Evolutionary conservation across 805 yeast species (phyloP), one percentile per base, ranked within the genome.

Genomic region (Jamesozyma hellenica): DNA sequence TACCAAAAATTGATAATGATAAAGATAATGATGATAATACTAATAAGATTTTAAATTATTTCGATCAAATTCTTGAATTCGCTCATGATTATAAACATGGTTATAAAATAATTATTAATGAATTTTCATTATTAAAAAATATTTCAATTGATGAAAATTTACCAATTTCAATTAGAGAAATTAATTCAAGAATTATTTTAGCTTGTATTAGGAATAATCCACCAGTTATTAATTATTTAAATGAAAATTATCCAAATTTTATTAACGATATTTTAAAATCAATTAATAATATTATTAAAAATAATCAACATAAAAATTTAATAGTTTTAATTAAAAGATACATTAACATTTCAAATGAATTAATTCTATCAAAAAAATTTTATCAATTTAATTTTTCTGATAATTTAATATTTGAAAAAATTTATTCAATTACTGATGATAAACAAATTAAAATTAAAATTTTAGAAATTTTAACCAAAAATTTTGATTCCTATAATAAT

Each of bases 201-300:
- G 69, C 84, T 4, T 60, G 88, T 4, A 58, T 86, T 34, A 69
- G 95, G 50, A 86, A 86, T 55, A 87, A 87, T 53, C 77, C 75
- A 2, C 72, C 71, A 2, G 86, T 87, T 0, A 46, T 70, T 2
- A 57, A 58, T 2, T 65, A 65, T 39, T 61, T 71, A 12, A 52
- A 50, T 31, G 42, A 30, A 7, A 32, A 39, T 6, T 57, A 60
- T 40, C 72, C 78, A 0, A 19, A 28, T 10, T 56, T 58, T 38
- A 53, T 68, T 15, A 73, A 70, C 44, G 42, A 45, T 2, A 44
- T 60, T 8, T 54, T 75, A 48, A 21, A 21, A 21, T 21, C 8
- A 21, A 21, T 21, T 21, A 8, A 21, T 21, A 21, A 18, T 16
- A 6, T 16, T 15, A 29, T 13, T 16, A 17, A 30, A 28, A n/a